These are phyloP conservation scores for Conoideocrella luteorostrata DNA, from an alignment of 2,329 filamentous ascomycete species.

Conservation along the genomic window DNA sequence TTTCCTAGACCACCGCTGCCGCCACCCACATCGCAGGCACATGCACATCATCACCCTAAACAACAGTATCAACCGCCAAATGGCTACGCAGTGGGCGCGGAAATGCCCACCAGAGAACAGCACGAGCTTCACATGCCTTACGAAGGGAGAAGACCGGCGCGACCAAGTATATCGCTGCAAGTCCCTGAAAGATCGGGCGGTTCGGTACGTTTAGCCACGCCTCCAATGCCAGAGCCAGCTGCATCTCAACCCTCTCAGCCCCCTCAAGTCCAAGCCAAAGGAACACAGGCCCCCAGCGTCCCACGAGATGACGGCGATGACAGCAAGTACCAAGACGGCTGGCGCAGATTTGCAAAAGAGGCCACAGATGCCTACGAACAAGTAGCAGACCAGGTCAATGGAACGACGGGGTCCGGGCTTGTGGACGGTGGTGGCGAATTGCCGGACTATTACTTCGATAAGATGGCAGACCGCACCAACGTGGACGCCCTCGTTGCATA, in stretches of 20 bases:
- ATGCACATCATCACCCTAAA: background rate
- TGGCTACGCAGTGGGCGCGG: background rate
- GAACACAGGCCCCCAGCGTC: background rate
- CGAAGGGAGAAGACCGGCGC: constrained; percentile 20
- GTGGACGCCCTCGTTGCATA: constrained; percentile 50
- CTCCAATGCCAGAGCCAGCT: constrained; percentile 33
- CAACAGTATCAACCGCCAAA: background rate
- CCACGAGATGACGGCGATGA: background rate
- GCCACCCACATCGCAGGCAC: background rate
- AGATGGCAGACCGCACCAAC: constrained; percentile 43
- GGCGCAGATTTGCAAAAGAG: constrained; percentile 17
- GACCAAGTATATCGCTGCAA: constrained; percentile 34
- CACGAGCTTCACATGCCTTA: constrained; percentile 11
- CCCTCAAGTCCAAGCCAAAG: background rate
- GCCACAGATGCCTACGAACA: constrained; percentile 15
- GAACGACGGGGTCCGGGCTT: constrained; percentile 1
- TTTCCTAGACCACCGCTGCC: constrained; percentile 5
- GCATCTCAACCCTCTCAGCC: constrained; percentile 35
- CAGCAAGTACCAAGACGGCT: constrained; percentile 9
- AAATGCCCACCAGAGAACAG: background rate
- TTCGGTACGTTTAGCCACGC: constrained; percentile 56
- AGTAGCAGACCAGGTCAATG: background rate
- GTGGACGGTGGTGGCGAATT: constrained; percentile 11
- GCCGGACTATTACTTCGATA: constrained; percentile 28
- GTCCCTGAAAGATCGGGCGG: constrained; percentile 49